These are phyloP conservation scores for Xylaria sp. DNA, from an alignment of 2,329 filamentous ascomycete species.

Conservation along the genomic window DNA sequence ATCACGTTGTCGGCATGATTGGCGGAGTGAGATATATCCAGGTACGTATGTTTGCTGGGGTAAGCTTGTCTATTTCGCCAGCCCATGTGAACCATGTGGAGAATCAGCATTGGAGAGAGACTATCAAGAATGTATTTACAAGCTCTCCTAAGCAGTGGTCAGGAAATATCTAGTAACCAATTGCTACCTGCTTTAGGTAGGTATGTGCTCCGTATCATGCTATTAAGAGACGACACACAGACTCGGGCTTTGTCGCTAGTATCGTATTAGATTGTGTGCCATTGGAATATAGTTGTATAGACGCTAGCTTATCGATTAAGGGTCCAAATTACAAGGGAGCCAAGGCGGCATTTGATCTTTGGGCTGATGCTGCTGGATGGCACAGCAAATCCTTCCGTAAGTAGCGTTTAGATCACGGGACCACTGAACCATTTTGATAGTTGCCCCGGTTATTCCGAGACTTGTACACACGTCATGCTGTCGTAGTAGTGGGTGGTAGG, in stretches of 20 bases:
- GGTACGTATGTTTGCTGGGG: background rate
- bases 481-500: too few relatives aligned
- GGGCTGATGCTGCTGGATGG: background rate
- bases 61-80: background rate
- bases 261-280: too few relatives aligned
- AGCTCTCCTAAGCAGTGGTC: background rate
- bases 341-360: background rate
- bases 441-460: background rate
- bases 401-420: background rate
- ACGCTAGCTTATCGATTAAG: background rate
- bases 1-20: too few relatives aligned
- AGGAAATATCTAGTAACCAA: background rate
- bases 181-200: too few relatives aligned
- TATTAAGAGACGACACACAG: too few relatives aligned
- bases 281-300: too few relatives aligned
- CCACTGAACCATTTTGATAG: background rate
- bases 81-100: background rate
- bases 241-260: too few relatives aligned
- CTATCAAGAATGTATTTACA: background rate
- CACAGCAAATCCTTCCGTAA: background rate
- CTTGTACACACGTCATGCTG: background rate
- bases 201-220: too few relatives aligned
- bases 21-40: too few relatives aligned
- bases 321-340: background rate
- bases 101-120: background rate